Evolutionary conservation across 1,284 basidiomycete genomes (phyloP), one percentile per base, ranked within the genome.

Genomic region (Microbotryum lychnidis-dioicae): DNA sequence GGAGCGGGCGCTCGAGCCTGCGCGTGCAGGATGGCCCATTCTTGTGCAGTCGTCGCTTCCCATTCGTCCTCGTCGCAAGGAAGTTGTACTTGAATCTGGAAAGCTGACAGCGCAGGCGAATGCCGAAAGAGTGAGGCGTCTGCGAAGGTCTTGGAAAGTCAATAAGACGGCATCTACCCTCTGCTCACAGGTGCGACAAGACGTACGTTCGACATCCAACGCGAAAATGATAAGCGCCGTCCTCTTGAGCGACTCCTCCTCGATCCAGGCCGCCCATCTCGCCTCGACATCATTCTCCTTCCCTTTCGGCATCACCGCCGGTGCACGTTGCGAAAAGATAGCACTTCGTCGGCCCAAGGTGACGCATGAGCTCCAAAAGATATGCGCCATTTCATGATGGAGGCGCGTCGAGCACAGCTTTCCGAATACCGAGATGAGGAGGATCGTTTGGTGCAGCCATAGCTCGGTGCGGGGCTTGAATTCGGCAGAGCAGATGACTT

Each of bases 71-170:
- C 70, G 58, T 68, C 65, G 55, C 65, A 69, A 1, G 70, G 70
- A 6, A 72, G 60, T 7, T 60, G 64, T 4, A 72, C 63, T 56
- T 72, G 68, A 29, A 72, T 56, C 48, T 72, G 70, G 53, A 72
- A 72, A 20, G 70, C 70, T 14, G 69, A 70, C n/a, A 72, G 64
- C 3, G 70, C 65, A 42, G 69, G 69, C n/a, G 67, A 60, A 44
- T 72, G 70, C 2, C 68, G 66, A 57, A 72, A 72, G 54, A 72
- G 62, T 8, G 69, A 63, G 23, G 69, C 69, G 53, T 69, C 67
- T 69, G 55, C 21, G 16, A 16, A 42, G 18, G 14, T 10, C 6
- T 33, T 8, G 5, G 2, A 25, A 10, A 3, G 12, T 31, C 23
- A 52, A 21, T 27, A 5, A 4, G 10, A 2, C 18, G n/a, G 12